A percentile compares a stretch with the other conserved stretches of the same genome.
phyloP scores from a whole-genome alignment of 2,329 filamentous ascomycete genomes.

The Talaromyces sp. region DNA sequence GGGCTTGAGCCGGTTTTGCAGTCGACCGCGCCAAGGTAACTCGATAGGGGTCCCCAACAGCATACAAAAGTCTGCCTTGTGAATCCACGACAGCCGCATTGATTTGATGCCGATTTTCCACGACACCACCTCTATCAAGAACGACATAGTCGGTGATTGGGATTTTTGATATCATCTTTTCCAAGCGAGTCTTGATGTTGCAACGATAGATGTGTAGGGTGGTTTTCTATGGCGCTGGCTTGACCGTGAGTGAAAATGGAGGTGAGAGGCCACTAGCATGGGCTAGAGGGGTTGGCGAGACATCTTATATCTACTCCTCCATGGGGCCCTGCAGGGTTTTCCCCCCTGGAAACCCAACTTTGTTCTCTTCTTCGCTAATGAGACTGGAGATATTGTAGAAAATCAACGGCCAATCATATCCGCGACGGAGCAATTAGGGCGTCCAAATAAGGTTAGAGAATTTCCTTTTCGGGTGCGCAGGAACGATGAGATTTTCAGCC shows the following conservation, averaged over 20 bases:
- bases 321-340: background rate
- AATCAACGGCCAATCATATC: background rate
- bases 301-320: background rate
- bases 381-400: background rate
- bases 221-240: background rate
- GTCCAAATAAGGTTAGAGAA: background rate
- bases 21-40: conserved; percentile 43
- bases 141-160: conserved; percentile 27
- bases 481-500: background rate
- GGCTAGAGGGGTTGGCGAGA: background rate
- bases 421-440: background rate
- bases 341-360: background rate
- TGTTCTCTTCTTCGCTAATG: background rate
- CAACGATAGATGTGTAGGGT: background rate
- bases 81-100: conserved; percentile 40
- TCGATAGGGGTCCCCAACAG: conserved; percentile 37
- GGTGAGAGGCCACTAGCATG: too few species aligned
- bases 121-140: conserved; percentile 30
- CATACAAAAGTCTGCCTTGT: conserved; percentile 33
- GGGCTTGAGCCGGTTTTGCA: conserved; percentile 43
- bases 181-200: background rate
- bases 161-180: background rate
- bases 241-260: too few species aligned
- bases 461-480: background rate
- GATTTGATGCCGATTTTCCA: conserved; percentile 43